phyloP scores from a whole-genome alignment of 2,329 filamentous ascomycete genomes.

The Colletotrichum nymphaeae region DNA sequence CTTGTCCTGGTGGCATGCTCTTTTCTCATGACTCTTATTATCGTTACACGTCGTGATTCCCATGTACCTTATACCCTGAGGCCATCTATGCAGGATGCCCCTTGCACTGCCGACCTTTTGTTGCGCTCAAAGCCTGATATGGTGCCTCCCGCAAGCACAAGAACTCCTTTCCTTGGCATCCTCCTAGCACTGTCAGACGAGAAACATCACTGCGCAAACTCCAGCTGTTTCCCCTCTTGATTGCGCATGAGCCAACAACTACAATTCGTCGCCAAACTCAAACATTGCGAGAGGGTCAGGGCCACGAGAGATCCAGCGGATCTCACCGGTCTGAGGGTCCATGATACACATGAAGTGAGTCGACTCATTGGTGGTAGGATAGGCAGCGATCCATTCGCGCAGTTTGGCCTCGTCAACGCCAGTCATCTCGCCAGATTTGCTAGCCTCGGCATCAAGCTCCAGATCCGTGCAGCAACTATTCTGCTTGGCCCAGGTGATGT shows the following conservation, averaged over 20 bases:
- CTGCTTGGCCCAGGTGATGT: not conserved
- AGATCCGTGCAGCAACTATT: constrained; percentile 19
- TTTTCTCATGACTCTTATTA: not conserved
- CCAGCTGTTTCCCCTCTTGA: not conserved
- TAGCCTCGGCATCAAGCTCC: not conserved
- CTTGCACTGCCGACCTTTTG: not conserved
- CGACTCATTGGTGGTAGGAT: constrained; percentile 66
- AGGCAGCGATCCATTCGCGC: constrained; percentile 59
- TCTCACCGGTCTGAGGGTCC: constrained; percentile 61
- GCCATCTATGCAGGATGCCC: not conserved
- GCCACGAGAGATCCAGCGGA: constrained; percentile 53
- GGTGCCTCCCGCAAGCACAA: not conserved
- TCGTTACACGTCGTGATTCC: not conserved
- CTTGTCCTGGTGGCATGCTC: not conserved
- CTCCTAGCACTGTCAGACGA: not conserved
- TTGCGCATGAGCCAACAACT: too few relatives aligned
- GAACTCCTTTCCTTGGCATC: not conserved
- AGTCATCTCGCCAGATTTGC: not conserved
- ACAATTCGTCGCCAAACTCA: not conserved
- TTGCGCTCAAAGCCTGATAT: not conserved
- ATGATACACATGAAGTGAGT: constrained; percentile 70
- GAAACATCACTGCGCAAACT: not conserved
- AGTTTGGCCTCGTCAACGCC: constrained; percentile 47
- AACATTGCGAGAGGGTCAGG: not conserved
- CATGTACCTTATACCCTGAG: not conserved